phyloP scores from a whole-genome alignment of 2,329 filamentous ascomycete genomes.

The Elsinoe australis region DNA sequence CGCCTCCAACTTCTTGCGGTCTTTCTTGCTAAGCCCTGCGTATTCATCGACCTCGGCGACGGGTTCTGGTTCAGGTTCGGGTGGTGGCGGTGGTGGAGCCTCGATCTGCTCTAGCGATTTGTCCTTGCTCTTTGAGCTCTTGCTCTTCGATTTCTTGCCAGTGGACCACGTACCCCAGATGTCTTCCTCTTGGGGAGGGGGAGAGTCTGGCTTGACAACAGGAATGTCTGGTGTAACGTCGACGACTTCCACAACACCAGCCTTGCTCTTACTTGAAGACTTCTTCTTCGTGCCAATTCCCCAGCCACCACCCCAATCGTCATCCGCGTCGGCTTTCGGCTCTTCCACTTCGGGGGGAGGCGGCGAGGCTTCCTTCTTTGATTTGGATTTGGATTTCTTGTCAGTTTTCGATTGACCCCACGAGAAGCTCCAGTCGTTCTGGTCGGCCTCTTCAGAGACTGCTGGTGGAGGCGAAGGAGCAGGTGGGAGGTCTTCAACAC shows the following conservation, averaged over 20 bases:
- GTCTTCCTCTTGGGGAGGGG: constrained; percentile 28
- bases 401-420: constrained; percentile 49
- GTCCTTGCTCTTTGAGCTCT: constrained; percentile 36
- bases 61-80: constrained; percentile 40
- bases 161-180: constrained; percentile 29
- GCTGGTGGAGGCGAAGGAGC: constrained; percentile 23
- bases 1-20: constrained; percentile 33
- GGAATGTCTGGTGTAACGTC: constrained; percentile 28
- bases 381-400: constrained; percentile 35
- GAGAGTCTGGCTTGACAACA: constrained; percentile 37
- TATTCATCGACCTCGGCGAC: constrained; percentile 30
- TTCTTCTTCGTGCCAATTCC: constrained; percentile 51
- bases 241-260: constrained; percentile 34
- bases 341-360: constrained; percentile 35
- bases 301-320: constrained; percentile 52
- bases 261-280: constrained; percentile 39
- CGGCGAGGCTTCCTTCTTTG: constrained; percentile 25
- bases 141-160: constrained; percentile 50
- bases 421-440: constrained; percentile 48
- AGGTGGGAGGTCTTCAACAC: constrained; percentile 22
- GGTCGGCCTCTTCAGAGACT: constrained; percentile 30
- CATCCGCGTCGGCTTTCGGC: constrained; percentile 41
- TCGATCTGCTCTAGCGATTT: constrained; percentile 34
- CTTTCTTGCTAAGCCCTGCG: constrained; percentile 32
- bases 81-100: constrained; percentile 40